These are phyloP conservation scores for Globisporangium okanoganense DNA, from an alignment of 352 stramenopile genomes.

Conservation along the genomic window DNA sequence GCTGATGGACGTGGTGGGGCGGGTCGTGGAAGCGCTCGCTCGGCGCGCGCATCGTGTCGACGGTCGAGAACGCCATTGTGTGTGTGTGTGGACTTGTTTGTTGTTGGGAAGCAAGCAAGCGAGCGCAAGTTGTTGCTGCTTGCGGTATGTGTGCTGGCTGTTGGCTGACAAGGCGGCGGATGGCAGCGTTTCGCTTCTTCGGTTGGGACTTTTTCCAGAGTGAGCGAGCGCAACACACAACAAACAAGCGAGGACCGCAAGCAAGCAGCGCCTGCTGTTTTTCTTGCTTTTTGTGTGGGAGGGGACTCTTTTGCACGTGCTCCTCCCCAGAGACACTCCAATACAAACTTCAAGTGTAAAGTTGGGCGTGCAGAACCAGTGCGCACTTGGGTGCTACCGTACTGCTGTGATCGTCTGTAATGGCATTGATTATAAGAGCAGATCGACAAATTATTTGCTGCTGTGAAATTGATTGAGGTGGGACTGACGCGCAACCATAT, in stretches of 20 bases:
- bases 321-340: constrained; percentile 15
- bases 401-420: background rate
- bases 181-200: constrained; percentile 8
- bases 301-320: background rate
- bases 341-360: too few species aligned
- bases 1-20: constrained; percentile 9
- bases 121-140: background rate
- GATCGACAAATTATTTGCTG: background rate
- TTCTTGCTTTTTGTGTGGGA: background rate
- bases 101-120: background rate
- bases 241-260: background rate
- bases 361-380: background rate
- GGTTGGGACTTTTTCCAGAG: constrained; percentile 12
- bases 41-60: constrained; percentile 36
- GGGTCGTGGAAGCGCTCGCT: constrained; percentile 14
- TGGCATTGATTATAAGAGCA: background rate
- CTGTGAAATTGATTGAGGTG: too few species aligned
- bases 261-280: constrained; percentile 3
- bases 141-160: background rate
- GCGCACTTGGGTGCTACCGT: background rate
- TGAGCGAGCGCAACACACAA: constrained; percentile 7
- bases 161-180: background rate
- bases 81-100: background rate
- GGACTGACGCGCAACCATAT: too few species aligned
- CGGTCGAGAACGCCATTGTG: constrained; percentile 42